These are phyloP conservation scores for Colletotrichum australisinense DNA, from an alignment of 2,329 filamentous ascomycete species.

Conservation along the genomic window DNA sequence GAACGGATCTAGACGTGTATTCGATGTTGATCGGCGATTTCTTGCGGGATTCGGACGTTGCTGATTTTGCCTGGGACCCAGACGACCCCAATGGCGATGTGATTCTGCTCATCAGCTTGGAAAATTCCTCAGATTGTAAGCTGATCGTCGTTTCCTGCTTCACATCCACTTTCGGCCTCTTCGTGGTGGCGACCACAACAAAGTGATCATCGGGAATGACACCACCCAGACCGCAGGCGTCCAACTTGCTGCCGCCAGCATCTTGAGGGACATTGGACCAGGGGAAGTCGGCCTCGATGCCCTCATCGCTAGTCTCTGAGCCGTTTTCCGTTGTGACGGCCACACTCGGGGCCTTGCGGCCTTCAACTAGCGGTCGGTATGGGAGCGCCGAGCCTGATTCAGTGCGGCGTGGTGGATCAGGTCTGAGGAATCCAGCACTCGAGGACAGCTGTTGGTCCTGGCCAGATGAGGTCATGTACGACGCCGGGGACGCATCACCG, in stretches of 20 bases:
- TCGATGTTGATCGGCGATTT: conserved; percentile 51
- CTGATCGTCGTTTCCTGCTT: not conserved
- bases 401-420: conserved; percentile 47
- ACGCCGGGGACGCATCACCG: conserved; percentile 58
- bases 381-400: conserved; percentile 63
- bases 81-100: conserved; percentile 55
- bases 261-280: conserved; percentile 59
- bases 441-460: conserved; percentile 46
- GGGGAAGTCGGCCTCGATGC: conserved; percentile 52
- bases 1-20: conserved; percentile 57
- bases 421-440: conserved; percentile 35
- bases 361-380: conserved; percentile 62
- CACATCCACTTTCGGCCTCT: conserved; percentile 49
- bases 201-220: conserved; percentile 75
- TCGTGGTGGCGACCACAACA: conserved; percentile 64
- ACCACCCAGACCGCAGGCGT: conserved; percentile 69
- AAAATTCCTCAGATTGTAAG: conserved; percentile 44
- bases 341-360: conserved; percentile 32
- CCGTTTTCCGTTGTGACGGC: conserved; percentile 39
- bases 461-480: conserved; percentile 60
- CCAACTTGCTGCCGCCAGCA: conserved; percentile 54
- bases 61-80: conserved; percentile 37
- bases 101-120: conserved; percentile 55
- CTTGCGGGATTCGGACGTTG: conserved; percentile 6
- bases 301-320: conserved; percentile 51